These are phyloP conservation scores for Lentithecium fluviatile DNA, from an alignment of 495 filamentous ascomycete genomes.

Conservation along the genomic window DNA sequence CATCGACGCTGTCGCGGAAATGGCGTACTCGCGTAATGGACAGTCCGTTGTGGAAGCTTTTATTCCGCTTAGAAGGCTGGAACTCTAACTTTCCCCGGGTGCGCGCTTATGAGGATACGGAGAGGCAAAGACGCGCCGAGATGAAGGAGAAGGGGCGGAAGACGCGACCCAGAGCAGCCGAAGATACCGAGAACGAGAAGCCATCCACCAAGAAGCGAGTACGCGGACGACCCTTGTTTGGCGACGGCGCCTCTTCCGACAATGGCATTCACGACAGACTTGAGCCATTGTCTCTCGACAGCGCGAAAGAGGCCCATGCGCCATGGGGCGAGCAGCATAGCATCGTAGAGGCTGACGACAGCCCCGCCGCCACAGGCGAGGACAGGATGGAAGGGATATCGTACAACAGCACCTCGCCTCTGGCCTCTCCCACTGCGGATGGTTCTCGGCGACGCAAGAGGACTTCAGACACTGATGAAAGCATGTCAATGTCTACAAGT, in stretches of 20 bases:
- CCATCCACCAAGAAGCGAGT: slow-evolving; percentile 55
- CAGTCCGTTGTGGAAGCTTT: slow-evolving; percentile 76
- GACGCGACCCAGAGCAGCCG: slow-evolving; percentile 42
- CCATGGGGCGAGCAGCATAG: slow-evolving; percentile 46
- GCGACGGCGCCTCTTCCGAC: slow-evolving; percentile 30
- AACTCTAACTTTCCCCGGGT: slow-evolving; percentile 67
- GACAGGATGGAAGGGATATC: slow-evolving; percentile 33
- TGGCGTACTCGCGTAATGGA: slow-evolving; percentile 85
- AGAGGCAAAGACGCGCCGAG: slow-evolving; percentile 47
- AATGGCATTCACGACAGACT: slow-evolving; percentile 21
- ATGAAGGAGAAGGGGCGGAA: slow-evolving; percentile 49
- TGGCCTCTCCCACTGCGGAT: slow-evolving; percentile 3
- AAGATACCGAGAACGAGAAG: slow-evolving; percentile 50
- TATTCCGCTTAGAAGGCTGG: slow-evolving; percentile 86
- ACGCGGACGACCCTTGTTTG: slow-evolving; percentile 48
- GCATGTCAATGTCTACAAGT: neutral
- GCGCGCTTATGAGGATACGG: slow-evolving; percentile 61
- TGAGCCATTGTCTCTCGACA: slow-evolving; percentile 28
- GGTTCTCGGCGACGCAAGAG: slow-evolving; percentile 3
- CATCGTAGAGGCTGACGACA: slow-evolving; percentile 46
- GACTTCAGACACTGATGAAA: slow-evolving; percentile 10
- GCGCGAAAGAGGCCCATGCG: slow-evolving; percentile 19
- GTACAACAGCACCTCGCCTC: slow-evolving; percentile 28
- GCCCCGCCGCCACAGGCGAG: slow-evolving; percentile 26
- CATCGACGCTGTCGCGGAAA: slow-evolving; percentile 71